Percentiles rank a stretch among this genome's conserved stretches.
Conservation (phyloP, 2,329 filamentous ascomycete species). For the Sclerotiophoma versabilis region DNA sequence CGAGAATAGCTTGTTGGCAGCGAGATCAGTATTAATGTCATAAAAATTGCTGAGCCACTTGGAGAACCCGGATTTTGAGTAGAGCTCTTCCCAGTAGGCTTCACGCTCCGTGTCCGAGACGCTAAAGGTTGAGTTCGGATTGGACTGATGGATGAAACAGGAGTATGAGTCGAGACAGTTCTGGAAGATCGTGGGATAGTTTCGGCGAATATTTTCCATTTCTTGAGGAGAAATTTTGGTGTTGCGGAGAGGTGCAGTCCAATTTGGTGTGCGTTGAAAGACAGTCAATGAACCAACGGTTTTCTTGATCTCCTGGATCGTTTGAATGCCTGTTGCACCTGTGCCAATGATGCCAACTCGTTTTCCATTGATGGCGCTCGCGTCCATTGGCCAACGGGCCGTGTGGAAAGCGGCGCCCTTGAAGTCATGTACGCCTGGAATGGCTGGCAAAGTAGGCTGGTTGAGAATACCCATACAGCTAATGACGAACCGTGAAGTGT, state of each 20-base stretch:
- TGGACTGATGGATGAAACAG: constrained; percentile 25
- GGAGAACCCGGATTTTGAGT: constrained; percentile 26
- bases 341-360: constrained; percentile 65
- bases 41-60: constrained; percentile 29
- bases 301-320: constrained; percentile 65
- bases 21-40: constrained; percentile 29
- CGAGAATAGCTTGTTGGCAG: constrained; percentile 35
- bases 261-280: constrained; percentile 67
- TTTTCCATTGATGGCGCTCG: constrained; percentile 62
- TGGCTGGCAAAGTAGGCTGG: constrained; percentile 28
- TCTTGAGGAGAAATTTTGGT: constrained; percentile 21
- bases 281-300: constrained; percentile 60
- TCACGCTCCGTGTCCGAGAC: constrained; percentile 21
- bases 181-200: constrained; percentile 26
- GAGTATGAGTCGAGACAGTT: constrained; percentile 24
- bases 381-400: constrained; percentile 64
- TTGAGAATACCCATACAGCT: constrained; percentile 33
- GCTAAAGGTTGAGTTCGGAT: constrained; percentile 22
- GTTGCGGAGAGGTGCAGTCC: constrained; percentile 30
- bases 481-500: constrained; percentile 26
- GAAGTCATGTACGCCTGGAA: constrained; percentile 30
- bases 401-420: constrained; percentile 53
- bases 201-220: constrained; percentile 23
- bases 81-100: constrained; percentile 27
- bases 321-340: constrained; percentile 68